Percentiles rank a stretch among this genome's conserved stretches.
Evolutionary conservation across 352 stramenopile species (phyloP).

Genomic region (Phytophthora podocarpi): DNA sequence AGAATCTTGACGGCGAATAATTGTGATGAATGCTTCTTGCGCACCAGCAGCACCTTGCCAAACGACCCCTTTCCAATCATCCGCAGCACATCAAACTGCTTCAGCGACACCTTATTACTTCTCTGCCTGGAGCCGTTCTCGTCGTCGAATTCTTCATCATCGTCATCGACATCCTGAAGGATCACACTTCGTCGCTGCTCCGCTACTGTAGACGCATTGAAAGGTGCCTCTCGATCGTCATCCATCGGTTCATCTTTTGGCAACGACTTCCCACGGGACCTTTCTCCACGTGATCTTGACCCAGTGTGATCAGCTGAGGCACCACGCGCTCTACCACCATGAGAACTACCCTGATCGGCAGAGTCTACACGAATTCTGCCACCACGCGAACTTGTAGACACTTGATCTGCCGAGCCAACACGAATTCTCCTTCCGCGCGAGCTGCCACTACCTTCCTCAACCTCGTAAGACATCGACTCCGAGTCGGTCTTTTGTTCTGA

Average conservation of each 20-base stretch:
- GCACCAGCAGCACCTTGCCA: slow-evolving; percentile 91
- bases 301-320: slow-evolving; percentile 21
- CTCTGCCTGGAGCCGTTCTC: slow-evolving; percentile 23
- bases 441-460: slow-evolving; percentile 30
- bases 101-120: slow-evolving; percentile 72
- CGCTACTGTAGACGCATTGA: slow-evolving; percentile 28
- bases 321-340: slow-evolving; percentile 17
- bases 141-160: slow-evolving; percentile 42
- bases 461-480: slow-evolving; percentile 31
- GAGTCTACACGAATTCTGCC: slow-evolving; percentile 24
- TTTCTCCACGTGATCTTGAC: slow-evolving; percentile 23
- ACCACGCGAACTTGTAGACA: slow-evolving; percentile 22
- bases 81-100: slow-evolving; percentile 89
- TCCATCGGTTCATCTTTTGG: slow-evolving; percentile 31
- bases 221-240: slow-evolving; percentile 28
- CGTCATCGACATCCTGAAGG: slow-evolving; percentile 73
- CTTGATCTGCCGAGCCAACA: slow-evolving; percentile 36
- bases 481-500: slow-evolving; percentile 50
- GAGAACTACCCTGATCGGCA: slow-evolving; percentile 10
- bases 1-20: slow-evolving; percentile 88
- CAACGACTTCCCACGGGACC: slow-evolving; percentile 14
- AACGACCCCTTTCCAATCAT: slow-evolving; percentile 94
- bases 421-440: slow-evolving; percentile 52
- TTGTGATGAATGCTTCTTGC: slow-evolving; percentile 78
- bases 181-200: slow-evolving; percentile 67